These are phyloP conservation scores for Penicillium subrubescens DNA, from an alignment of 495 filamentous ascomycete genomes.

Conservation along the genomic window DNA sequence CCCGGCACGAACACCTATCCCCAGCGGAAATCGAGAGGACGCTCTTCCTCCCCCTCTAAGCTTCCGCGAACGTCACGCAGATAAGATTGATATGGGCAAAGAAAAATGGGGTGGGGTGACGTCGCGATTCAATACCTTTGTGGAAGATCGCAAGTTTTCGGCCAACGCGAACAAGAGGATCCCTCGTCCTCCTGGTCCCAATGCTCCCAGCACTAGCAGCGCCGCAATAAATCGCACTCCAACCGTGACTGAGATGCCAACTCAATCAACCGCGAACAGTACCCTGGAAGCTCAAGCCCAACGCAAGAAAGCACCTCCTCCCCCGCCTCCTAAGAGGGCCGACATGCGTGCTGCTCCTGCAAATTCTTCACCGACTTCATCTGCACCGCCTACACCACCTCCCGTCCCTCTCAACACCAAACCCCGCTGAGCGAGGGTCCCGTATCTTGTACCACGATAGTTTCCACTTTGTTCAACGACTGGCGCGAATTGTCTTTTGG, in stretches of 20 bases:
- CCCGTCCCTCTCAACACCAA: conserved; percentile 46
- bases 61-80: conserved; percentile 63
- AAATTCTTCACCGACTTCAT: conserved; percentile 12
- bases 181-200: conserved; percentile 31
- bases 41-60: conserved; percentile 11
- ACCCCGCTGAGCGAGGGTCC: conserved; percentile 40
- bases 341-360: conserved; percentile 40
- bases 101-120: conserved; percentile 56
- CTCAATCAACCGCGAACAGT: conserved; percentile 12
- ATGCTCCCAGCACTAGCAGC: conserved; percentile 2
- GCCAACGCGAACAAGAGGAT: conserved; percentile 33
- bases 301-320: conserved; percentile 69
- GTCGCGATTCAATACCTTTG: conserved; percentile 38
- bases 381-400: conserved; percentile 38
- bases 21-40: conserved; percentile 30
- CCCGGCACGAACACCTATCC: conserved; percentile 55
- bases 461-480: conserved; percentile 2
- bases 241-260: conserved; percentile 5
- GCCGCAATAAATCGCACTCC: conserved; percentile 3
- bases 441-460: conserved; percentile 1
- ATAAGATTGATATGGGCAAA: conserved; percentile 68
- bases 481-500: conserved; percentile 5
- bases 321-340: conserved; percentile 65
- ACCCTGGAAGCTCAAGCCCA: conserved; percentile 23
- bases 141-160: conserved; percentile 38